A percentile compares a stretch with the other conserved stretches of the same genome.
Conservation (phyloP, 495 filamentous ascomycete species). For the Penicilliopsis zonata region DNA sequence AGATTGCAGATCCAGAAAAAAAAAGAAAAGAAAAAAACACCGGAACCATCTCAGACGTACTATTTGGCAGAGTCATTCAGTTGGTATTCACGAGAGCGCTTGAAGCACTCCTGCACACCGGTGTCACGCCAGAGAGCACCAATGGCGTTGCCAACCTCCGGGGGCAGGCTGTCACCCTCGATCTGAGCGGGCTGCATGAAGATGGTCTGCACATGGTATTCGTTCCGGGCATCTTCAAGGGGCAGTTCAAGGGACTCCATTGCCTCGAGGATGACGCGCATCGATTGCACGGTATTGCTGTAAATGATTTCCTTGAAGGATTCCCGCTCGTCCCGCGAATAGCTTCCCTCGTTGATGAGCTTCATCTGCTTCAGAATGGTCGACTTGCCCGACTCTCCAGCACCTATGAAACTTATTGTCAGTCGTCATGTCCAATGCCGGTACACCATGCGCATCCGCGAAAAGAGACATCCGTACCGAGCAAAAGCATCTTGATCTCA, state of each 20-base stretch:
- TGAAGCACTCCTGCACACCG: constrained; percentile 92
- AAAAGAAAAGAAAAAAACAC: background rate
- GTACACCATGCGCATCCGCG: too few species aligned
- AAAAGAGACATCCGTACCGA: too few species aligned
- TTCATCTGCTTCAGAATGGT: constrained; percentile 99
- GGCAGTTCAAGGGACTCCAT: constrained; percentile 40
- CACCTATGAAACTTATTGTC: constrained; percentile 51
- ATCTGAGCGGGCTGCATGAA: constrained; percentile 94
- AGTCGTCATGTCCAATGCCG: too few species aligned
- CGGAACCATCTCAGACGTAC: too few species aligned
- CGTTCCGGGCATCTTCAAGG: constrained; percentile 74
- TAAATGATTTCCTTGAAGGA: constrained; percentile 91
- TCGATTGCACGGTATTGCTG: constrained; percentile 94
- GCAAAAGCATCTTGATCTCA: constrained; percentile 98
- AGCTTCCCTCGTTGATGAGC: constrained; percentile 45
- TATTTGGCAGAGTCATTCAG: constrained; percentile 97
- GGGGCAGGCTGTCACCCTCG: constrained; percentile 86
- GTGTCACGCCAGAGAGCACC: constrained; percentile 87
- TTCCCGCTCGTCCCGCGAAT: constrained; percentile 44
- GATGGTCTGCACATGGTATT: constrained; percentile 90
- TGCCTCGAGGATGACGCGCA: constrained; percentile 90
- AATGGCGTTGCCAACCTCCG: constrained; percentile 89
- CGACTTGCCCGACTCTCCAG: constrained; percentile 98
- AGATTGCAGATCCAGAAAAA: background rate
- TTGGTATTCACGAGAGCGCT: constrained; percentile 90